Percentiles rank a stretch among this genome's conserved stretches.
Evolutionary conservation across 2,329 filamentous ascomycete species (phyloP).

Genomic region (Beauveria asiatica): DNA sequence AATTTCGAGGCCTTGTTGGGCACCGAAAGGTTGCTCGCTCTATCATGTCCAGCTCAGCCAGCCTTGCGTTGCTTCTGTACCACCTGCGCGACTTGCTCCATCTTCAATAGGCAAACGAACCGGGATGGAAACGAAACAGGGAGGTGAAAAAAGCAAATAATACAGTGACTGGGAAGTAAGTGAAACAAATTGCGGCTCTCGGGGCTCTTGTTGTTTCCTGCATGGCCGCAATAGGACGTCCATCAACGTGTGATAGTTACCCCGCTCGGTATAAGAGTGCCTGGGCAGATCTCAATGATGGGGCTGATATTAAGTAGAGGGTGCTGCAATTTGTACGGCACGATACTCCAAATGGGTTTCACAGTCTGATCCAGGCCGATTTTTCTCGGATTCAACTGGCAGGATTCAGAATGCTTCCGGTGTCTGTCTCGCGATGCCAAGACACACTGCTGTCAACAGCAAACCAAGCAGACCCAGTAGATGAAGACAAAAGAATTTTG

Average conservation of each 20-base stretch:
- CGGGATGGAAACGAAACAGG: neutral
- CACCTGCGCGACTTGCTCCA: neutral
- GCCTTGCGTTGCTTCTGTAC: neutral
- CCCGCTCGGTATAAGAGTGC: neutral
- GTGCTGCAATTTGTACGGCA: neutral
- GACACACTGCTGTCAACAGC: no score
- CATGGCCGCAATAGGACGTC: neutral
- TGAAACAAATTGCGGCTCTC: slow-evolving; percentile 7
- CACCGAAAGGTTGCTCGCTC: neutral
- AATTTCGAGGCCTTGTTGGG: neutral
- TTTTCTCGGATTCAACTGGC: no score
- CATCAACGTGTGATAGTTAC: neutral
- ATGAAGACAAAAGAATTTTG: neutral
- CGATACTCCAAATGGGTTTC: no score
- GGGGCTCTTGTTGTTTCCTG: neutral
- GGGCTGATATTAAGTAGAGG: neutral
- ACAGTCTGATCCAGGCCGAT: no score
- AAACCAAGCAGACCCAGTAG: neutral
- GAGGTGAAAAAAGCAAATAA: neutral
- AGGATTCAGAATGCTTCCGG: no score
- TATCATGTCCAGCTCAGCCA: neutral
- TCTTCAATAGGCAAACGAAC: neutral
- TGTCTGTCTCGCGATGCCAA: no score
- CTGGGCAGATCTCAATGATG: neutral
- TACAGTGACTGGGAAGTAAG: neutral